These are phyloP conservation scores for Cercospora zeae-maydis DNA, from an alignment of 2,329 filamentous ascomycete species.

Conservation along the genomic window DNA sequence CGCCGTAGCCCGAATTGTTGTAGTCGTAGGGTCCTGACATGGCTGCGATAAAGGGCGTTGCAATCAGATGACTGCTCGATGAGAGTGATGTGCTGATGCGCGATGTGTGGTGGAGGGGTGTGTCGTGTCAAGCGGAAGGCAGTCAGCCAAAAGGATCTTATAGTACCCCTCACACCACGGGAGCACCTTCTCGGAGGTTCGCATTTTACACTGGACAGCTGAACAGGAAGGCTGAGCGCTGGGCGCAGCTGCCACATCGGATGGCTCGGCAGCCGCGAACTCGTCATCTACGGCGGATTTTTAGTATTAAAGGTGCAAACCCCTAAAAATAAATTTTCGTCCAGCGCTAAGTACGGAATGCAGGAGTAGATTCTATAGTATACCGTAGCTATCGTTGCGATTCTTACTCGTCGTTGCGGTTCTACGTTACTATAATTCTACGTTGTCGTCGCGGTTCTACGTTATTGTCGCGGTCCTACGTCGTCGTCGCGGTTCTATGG, in stretches of 20 bases:
- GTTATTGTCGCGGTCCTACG: too few relatives aligned
- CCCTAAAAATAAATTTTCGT: too few relatives aligned
- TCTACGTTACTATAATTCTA: too few relatives aligned
- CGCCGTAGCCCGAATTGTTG: slow-evolving; percentile 33
- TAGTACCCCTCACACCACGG: slow-evolving; percentile 12
- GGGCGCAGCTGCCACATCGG: background rate
- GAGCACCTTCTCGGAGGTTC: background rate
- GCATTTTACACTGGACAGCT: slow-evolving; percentile 2
- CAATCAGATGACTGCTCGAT: background rate
- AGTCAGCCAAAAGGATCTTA: slow-evolving; percentile 2
- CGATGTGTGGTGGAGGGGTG: background rate
- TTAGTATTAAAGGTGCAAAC: too few relatives aligned
- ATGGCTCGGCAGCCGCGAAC: background rate
- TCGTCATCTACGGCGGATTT: too few relatives aligned
- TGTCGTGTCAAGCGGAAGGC: background rate
- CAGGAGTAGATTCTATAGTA: too few relatives aligned
- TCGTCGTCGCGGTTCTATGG: too few relatives aligned
- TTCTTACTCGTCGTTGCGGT: too few relatives aligned
- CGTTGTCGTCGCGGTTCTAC: too few relatives aligned
- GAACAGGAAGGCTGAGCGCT: slow-evolving; percentile 6
- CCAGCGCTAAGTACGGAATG: too few relatives aligned
- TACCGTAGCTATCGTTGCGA: too few relatives aligned
- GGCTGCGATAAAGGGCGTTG: background rate
- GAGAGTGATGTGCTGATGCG: background rate
- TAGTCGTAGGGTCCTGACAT: slow-evolving; percentile 57